A percentile compares a stretch with the other conserved stretches of the same genome.
phyloP scores from a whole-genome alignment of 306 rosid genomes.

The Fagus crenata region DNA sequence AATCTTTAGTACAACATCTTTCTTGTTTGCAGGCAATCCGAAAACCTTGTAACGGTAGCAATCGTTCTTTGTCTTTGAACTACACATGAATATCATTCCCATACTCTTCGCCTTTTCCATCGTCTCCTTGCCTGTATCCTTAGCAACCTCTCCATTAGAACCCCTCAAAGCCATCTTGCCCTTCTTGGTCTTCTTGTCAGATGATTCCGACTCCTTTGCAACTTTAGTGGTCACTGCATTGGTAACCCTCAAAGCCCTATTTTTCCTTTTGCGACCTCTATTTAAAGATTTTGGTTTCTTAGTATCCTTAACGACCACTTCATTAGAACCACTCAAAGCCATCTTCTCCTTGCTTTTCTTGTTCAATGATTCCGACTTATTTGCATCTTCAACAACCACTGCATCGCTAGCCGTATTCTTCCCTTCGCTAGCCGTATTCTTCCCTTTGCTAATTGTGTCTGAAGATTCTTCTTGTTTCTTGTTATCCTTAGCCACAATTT shows the following conservation, averaged over 20 bases:
- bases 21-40: constrained; percentile 5
- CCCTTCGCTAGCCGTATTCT: not conserved
- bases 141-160: not conserved
- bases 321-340: not conserved
- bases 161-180: not conserved
- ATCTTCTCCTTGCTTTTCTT: not conserved
- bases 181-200: not conserved
- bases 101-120: not conserved
- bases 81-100: constrained; percentile 17
- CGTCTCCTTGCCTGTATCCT: not conserved
- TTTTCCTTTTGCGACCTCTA: not conserved
- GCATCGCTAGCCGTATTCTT: too few species aligned
- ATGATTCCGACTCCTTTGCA: not conserved
- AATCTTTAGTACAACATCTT: constrained; percentile 1
- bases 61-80: constrained; percentile 3
- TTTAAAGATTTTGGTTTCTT: not conserved
- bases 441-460: constrained; percentile 1
- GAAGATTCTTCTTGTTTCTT: not conserved
- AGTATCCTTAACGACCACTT: not conserved
- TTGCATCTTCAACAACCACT: not conserved
- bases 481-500: not conserved
- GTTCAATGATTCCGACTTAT: not conserved
- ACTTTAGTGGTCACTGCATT: not conserved
- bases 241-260: not conserved
- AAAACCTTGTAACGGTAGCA: constrained; percentile 10